Evolutionary conservation across 495 filamentous ascomycete genomes (phyloP).

Genomic region (Xylaria flabelliformis): DNA sequence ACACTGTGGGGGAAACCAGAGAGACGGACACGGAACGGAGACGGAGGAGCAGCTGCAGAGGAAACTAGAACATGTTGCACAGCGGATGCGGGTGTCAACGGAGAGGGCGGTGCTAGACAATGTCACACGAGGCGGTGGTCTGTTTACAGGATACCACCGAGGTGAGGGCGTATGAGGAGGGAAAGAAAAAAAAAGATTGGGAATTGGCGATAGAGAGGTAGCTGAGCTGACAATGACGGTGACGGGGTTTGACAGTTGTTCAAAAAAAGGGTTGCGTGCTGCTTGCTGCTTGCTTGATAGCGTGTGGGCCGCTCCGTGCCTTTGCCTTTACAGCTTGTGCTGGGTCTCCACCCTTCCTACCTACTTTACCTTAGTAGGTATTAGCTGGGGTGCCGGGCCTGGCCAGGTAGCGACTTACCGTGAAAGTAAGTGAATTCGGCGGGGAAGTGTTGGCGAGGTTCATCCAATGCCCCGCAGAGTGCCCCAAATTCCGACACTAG

Average conservation of each 20-base stretch:
- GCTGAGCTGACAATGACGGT: conserved; percentile 7
- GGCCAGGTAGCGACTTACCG: neutral
- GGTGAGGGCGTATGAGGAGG: neutral
- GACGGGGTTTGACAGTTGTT: conserved; percentile 17
- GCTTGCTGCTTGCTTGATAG: conserved; percentile 15
- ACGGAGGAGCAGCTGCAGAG: conserved; percentile 25
- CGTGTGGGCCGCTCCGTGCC: neutral
- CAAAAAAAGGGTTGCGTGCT: conserved; percentile 25
- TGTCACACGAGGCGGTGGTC: neutral
- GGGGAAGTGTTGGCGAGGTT: conserved; percentile 11
- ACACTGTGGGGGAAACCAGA: conserved; percentile 34
- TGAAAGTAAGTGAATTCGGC: neutral
- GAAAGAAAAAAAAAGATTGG: neutral
- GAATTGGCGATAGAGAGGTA: neutral
- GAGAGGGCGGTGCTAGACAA: neutral
- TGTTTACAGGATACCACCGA: neutral
- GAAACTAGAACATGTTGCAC: conserved; percentile 45
- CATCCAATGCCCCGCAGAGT: conserved; percentile 8
- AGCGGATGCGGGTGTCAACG: conserved; percentile 19
- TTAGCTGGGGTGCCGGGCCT: neutral
- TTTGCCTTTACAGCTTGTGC: neutral
- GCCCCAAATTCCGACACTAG: neutral
- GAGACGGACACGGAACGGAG: conserved; percentile 30
- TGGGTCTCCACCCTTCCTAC: neutral
- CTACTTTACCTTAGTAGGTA: neutral